phyloP scores from a whole-genome alignment of 2,329 filamentous ascomycete species.

The Ceratocystis alfenasii region DNA sequence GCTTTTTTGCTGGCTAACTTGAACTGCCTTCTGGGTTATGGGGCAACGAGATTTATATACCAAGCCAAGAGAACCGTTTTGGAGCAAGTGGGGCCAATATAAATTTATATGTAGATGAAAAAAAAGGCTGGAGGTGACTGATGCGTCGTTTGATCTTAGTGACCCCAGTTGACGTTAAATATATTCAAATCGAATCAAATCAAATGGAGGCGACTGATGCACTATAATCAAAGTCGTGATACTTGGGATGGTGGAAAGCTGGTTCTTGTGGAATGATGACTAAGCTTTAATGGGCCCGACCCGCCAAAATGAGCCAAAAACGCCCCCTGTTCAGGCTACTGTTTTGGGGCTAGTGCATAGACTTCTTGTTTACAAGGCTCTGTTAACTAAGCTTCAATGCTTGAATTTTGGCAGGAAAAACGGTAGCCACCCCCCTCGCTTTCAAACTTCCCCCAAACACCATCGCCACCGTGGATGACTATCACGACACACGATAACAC shows the following conservation, averaged over 20 bases:
- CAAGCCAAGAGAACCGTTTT: no score
- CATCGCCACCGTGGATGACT: conserved; percentile 12
- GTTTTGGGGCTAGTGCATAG: conserved; percentile 12
- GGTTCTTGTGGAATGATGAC: conserved; percentile 4
- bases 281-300: neutral
- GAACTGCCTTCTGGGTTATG: neutral
- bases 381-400: conserved; percentile 14
- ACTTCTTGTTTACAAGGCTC: conserved; percentile 17
- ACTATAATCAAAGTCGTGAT: no score
- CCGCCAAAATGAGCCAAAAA: neutral
- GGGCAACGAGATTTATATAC: neutral
- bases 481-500: neutral
- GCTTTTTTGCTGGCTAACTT: neutral
- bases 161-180: no score
- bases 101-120: no score
- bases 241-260: neutral
- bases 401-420: conserved; percentile 15
- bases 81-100: no score
- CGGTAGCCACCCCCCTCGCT: conserved; percentile 17
- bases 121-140: no score
- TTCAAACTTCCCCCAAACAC: conserved; percentile 21
- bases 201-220: no score
- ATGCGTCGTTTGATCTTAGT: no score
- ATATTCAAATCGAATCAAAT: no score
- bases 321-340: neutral